Percentiles rank a stretch among this genome's conserved stretches.
Evolutionary conservation across 768 basidiomycete genomes (phyloP).

Genomic region (Rhodosporidiobolus sp.): DNA sequence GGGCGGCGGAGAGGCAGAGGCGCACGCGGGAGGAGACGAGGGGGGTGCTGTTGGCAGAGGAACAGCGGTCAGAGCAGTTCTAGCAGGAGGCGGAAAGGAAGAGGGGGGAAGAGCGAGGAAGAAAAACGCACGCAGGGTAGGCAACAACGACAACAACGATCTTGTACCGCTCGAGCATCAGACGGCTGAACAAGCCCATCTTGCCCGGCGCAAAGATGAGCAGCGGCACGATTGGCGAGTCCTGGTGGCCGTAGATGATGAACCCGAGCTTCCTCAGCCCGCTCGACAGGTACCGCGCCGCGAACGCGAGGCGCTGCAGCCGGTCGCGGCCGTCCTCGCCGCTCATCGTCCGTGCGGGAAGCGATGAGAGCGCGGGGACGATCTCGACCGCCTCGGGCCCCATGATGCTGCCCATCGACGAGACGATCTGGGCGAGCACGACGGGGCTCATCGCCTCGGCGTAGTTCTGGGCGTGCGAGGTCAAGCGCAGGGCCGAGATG

Average conservation of each 20-base stretch:
- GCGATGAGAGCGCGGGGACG: conserved; percentile 48
- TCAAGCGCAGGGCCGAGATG: conserved; percentile 69
- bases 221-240: conserved; percentile 89
- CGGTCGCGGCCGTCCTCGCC: conserved; percentile 80
- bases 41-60: conserved; percentile 67
- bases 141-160: conserved; percentile 44
- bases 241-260: conserved; percentile 87
- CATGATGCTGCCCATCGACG: conserved; percentile 97
- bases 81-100: background rate
- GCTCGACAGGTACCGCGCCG: conserved; percentile 82
- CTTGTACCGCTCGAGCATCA: conserved; percentile 66
- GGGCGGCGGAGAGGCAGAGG: conserved; percentile 89
- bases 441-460: conserved; percentile 88
- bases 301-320: conserved; percentile 86
- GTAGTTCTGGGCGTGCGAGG: conserved; percentile 65
- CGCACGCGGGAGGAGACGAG: conserved; percentile 82
- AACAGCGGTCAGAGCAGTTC: no score
- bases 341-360: conserved; percentile 69
- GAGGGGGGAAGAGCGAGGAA: background rate
- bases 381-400: conserved; percentile 53
- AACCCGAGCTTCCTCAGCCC: conserved; percentile 88
- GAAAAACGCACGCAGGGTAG: conserved; percentile 40
- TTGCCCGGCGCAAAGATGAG: conserved; percentile 61
- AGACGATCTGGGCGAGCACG: conserved; percentile 82
- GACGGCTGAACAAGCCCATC: conserved; percentile 62